These are phyloP conservation scores for Geotrichum bryndzae DNA, from an alignment of 1,139 yeast species.

Conservation along the genomic window DNA sequence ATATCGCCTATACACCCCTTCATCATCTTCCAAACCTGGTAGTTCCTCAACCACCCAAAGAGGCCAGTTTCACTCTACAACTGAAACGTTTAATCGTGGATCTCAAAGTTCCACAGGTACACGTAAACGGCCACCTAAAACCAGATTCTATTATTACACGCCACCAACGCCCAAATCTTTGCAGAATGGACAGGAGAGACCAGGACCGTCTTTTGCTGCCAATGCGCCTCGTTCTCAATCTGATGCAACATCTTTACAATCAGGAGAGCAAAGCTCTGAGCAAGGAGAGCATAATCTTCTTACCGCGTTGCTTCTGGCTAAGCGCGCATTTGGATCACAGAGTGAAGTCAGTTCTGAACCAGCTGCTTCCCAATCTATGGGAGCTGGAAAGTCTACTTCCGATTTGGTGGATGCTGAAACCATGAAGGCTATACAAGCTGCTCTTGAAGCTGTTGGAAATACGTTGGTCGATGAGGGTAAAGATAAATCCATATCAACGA, in stretches of 20 bases:
- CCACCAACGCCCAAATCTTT: constrained; percentile 14
- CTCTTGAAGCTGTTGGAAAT: constrained; percentile 31
- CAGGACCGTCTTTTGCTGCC: constrained; percentile 16
- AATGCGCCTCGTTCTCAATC: constrained; percentile 7
- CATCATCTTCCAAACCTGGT: not conserved
- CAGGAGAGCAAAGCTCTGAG: not conserved
- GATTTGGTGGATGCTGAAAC: constrained; percentile 32
- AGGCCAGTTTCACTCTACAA: not conserved
- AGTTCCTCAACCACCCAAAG: not conserved
- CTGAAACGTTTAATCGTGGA: not conserved
- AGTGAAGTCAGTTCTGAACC: constrained; percentile 1
- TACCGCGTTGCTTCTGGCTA: constrained; percentile 41
- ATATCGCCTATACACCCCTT: constrained; percentile 6
- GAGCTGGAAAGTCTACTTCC: constrained; percentile 19
- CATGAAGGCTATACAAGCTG: constrained; percentile 36
- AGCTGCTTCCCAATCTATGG: not conserved
- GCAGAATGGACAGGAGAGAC: constrained; percentile 11
- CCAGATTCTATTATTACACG: constrained; percentile 18
- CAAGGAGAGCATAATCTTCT: constrained; percentile 28
- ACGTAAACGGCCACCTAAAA: constrained; percentile 7
- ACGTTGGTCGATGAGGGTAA: constrained; percentile 17
- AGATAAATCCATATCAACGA: constrained; percentile 2
- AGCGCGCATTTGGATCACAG: constrained; percentile 35
- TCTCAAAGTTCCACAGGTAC: not conserved
- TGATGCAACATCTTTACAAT: not conserved